phyloP scores from a whole-genome alignment of 2,329 filamentous ascomycete species.

The Ceratocystis variospora region DNA sequence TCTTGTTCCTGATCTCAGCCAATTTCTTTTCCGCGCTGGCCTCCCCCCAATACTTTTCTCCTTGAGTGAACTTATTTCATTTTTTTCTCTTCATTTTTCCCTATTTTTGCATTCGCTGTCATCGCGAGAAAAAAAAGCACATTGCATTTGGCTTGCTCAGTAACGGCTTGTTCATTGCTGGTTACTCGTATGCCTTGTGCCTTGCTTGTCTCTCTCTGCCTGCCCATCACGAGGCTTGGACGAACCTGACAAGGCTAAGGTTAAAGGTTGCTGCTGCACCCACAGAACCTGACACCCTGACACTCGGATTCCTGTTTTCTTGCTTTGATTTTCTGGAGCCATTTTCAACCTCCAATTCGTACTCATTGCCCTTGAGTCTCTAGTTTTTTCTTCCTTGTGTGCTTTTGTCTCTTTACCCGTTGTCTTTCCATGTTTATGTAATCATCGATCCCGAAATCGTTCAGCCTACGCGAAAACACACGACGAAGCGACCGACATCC shows the following conservation, averaged over 20 bases:
- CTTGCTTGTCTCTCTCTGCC: background rate
- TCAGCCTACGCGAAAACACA: background rate
- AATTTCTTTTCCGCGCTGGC: background rate
- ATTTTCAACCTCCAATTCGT: background rate
- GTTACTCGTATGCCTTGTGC: slow-evolving; percentile 1
- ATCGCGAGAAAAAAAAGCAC: background rate
- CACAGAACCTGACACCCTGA: slow-evolving; percentile 5
- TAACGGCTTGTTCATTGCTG: background rate
- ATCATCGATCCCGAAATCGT: background rate
- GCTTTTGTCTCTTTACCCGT: background rate
- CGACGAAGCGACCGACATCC: slow-evolving; percentile 2
- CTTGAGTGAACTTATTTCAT: background rate
- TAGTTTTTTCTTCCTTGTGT: too few relatives aligned
- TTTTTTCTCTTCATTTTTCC: too few relatives aligned
- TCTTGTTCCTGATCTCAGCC: slow-evolving; percentile 3
- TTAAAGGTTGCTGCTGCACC: background rate
- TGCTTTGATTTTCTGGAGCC: slow-evolving; percentile 1
- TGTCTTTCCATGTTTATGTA: background rate
- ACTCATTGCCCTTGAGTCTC: background rate
- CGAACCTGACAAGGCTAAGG: background rate
- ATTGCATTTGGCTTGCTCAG: background rate
- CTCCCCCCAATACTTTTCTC: background rate
- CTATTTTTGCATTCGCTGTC: background rate
- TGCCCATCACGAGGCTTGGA: slow-evolving; percentile 7
- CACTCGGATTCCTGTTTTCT: background rate